Evolutionary conservation across 116 monocot species (phyloP).

Genomic region (Dioscorea cayenensis): DNA sequence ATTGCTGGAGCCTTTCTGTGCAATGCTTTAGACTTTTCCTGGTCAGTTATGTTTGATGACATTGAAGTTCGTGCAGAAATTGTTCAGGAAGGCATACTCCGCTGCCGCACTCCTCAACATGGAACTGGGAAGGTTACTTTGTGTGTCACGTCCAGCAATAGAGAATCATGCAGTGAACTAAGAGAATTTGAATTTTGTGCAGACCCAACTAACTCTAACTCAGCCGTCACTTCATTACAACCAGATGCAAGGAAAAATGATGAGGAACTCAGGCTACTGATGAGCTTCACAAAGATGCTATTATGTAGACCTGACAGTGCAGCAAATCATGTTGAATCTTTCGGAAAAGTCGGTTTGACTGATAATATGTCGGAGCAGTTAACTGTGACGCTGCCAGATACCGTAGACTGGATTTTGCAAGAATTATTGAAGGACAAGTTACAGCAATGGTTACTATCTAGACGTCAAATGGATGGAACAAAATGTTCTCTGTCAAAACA

Average conservation of each 20-base stretch:
- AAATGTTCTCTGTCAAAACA: constrained; percentile 44
- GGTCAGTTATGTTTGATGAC: constrained; percentile 83
- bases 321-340: constrained; percentile 10
- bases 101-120: constrained; percentile 67
- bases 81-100: constrained; percentile 68
- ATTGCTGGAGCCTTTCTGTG: constrained; percentile 69
- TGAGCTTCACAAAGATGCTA: constrained; percentile 39
- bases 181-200: constrained; percentile 62
- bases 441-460: constrained; percentile 42
- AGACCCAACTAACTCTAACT: constrained; percentile 16
- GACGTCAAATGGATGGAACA: constrained; percentile 12
- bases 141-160: constrained; percentile 64
- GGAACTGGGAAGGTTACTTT: constrained; percentile 47
- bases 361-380: constrained; percentile 25
- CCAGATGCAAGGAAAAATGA: constrained; percentile 2
- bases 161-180: constrained; percentile 70
- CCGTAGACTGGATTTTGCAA: constrained; percentile 52
- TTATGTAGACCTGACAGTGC: constrained; percentile 29
- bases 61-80: constrained; percentile 68
- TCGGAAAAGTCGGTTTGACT: constrained; percentile 8
- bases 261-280: constrained; percentile 56
- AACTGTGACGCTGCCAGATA: constrained; percentile 20
- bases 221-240: constrained; percentile 5
- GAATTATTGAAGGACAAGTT: constrained; percentile 79
- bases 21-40: constrained; percentile 39